phyloP scores from a whole-genome alignment of 805 yeast genomes.

The Teunomyces pallodes region DNA sequence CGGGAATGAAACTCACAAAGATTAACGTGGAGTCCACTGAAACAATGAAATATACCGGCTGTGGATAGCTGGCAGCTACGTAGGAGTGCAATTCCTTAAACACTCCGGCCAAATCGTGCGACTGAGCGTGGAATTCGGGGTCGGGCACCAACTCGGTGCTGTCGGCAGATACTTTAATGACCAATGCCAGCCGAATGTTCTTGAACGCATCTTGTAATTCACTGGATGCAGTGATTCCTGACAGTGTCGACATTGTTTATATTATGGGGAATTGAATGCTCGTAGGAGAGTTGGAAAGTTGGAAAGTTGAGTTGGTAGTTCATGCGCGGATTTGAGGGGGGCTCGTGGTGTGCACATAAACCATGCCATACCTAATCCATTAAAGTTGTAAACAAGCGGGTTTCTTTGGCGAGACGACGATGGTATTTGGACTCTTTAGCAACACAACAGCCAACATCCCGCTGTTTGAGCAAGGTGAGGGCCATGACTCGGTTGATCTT shows the following conservation, averaged over 20 bases:
- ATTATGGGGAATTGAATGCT: no score
- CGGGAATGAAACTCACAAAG: conserved; percentile 86
- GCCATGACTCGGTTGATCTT: conserved; percentile 54
- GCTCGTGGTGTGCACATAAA: not conserved
- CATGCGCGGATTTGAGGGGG: not conserved
- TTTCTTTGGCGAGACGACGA: not conserved
- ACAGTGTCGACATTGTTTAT: conserved; percentile 39
- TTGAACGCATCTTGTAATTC: conserved; percentile 48
- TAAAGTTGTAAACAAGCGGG: not conserved
- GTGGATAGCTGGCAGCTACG: conserved; percentile 26
- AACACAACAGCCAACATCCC: conserved; percentile 8
- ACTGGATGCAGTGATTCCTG: conserved; percentile 39
- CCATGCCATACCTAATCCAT: not conserved
- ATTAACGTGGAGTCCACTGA: conserved; percentile 22
- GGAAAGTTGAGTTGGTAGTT: no score
- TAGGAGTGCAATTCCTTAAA: conserved; percentile 22
- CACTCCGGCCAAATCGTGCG: conserved; percentile 11
- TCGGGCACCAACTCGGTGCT: conserved; percentile 34
- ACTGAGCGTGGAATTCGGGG: conserved; percentile 10
- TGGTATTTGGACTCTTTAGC: not conserved
- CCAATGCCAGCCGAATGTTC: conserved; percentile 20
- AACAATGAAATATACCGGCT: conserved; percentile 35
- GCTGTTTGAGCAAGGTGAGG: conserved; percentile 13
- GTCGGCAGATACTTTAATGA: conserved; percentile 32
- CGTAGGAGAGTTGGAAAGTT: not conserved